Evolutionary conservation across 2,329 filamentous ascomycete genomes (phyloP).

Genomic region (Calonectria pteridis): DNA sequence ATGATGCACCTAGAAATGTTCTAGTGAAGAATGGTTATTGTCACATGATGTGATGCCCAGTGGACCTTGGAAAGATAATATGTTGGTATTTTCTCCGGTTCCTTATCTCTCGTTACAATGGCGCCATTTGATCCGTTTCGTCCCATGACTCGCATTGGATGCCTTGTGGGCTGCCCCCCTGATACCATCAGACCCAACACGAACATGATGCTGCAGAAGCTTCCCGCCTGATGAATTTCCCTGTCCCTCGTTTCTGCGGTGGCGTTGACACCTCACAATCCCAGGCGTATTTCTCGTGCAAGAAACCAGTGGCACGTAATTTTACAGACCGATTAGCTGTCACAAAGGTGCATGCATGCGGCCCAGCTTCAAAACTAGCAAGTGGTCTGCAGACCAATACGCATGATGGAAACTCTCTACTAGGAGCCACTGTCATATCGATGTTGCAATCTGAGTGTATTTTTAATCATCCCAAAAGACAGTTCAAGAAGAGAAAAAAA

Average conservation of each 20-base stretch:
- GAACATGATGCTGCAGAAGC: neutral
- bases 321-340: neutral
- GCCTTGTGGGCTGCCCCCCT: neutral
- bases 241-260: neutral
- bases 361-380: neutral
- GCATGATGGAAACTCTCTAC: neutral
- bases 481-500: neutral
- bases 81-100: neutral
- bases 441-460: neutral
- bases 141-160: neutral
- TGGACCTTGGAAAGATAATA: neutral
- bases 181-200: neutral
- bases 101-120: neutral
- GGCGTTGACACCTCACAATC: neutral
- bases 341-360: neutral
- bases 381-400: neutral
- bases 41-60: neutral
- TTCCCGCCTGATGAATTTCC: neutral
- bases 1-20: neutral
- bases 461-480: neutral
- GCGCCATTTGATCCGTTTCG: neutral
- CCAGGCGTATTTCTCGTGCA: neutral
- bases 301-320: neutral
- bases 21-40: neutral
- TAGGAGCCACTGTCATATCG: neutral